Conservation (phyloP, 2,329 filamentous ascomycete species). For the Penicillium sp. region DNA sequence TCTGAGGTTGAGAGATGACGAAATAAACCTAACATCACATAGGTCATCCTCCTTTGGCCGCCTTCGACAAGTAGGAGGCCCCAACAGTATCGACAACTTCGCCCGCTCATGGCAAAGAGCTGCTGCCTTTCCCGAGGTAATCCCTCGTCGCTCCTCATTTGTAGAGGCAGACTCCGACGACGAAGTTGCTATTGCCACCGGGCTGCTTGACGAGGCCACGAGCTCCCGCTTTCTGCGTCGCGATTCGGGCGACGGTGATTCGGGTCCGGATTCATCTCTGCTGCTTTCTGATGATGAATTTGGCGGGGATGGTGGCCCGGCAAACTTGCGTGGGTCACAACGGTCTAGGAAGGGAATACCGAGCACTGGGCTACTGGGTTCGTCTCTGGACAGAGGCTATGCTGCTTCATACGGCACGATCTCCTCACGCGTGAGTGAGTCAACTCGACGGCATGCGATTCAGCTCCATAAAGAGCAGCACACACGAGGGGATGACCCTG, state of each 20-base stretch:
- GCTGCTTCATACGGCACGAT: constrained; percentile 58
- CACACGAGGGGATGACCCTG: constrained; percentile 39
- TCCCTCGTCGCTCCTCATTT: constrained; percentile 72
- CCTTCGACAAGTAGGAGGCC: constrained; percentile 67
- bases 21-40: constrained; percentile 5
- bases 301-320: constrained; percentile 7
- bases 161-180: constrained; percentile 53
- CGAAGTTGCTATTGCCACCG: constrained; percentile 35
- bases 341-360: constrained; percentile 18
- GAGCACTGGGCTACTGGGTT: constrained; percentile 29
- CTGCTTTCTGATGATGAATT: constrained; percentile 26
- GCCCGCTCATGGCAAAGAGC: constrained; percentile 88
- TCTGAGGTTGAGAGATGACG: background rate
- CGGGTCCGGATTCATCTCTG: constrained; percentile 27
- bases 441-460: constrained; percentile 53
- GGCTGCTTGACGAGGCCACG: constrained; percentile 18
- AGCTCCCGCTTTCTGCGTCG: constrained; percentile 18
- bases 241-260: constrained; percentile 14
- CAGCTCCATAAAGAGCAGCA: constrained; percentile 51
- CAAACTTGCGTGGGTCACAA: constrained; percentile 5
- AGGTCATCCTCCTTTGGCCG: constrained; percentile 44
- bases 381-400: constrained; percentile 68
- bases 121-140: constrained; percentile 79
- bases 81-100: constrained; percentile 92
- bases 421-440: constrained; percentile 52